Conservation (phyloP, 1,284 basidiomycete genomes). For the Ustilago esculenta region DNA sequence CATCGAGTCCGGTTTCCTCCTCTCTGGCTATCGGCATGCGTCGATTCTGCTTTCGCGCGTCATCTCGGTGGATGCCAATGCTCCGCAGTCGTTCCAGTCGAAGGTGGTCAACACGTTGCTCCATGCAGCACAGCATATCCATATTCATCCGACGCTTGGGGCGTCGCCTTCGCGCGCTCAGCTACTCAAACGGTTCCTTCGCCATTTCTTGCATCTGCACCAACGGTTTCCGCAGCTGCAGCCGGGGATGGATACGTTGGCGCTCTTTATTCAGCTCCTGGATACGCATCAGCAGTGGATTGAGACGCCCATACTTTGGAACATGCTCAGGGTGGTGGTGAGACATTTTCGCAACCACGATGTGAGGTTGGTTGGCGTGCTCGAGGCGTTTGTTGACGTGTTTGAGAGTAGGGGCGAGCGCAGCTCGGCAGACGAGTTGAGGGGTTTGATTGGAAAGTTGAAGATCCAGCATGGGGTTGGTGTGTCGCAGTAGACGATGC, state of each 20-base stretch:
- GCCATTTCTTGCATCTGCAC: slow-evolving; percentile 23
- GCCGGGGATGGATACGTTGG: slow-evolving; percentile 7
- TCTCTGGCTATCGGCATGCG: slow-evolving; percentile 12
- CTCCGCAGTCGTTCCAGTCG: too few species aligned
- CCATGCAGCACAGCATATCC: slow-evolving; percentile 16
- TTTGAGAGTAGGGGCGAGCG: slow-evolving; percentile 19
- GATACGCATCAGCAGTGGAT: slow-evolving; percentile 21
- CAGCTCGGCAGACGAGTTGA: slow-evolving; percentile 5
- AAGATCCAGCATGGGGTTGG: not conserved
- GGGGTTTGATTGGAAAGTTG: slow-evolving; percentile 1
- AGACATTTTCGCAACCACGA: slow-evolving; percentile 14
- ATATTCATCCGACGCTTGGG: too few species aligned
- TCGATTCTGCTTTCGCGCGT: not conserved
- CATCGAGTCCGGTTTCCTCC: slow-evolving; percentile 22
- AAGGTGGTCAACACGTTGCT: slow-evolving; percentile 24
- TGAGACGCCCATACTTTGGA: slow-evolving; percentile 24
- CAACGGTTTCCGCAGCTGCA: slow-evolving; percentile 5
- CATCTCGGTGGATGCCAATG: too few species aligned
- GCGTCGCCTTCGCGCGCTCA: slow-evolving; percentile 20
- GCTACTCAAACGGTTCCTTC: slow-evolving; percentile 27
- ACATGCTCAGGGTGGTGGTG: slow-evolving; percentile 17
- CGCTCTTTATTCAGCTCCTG: slow-evolving; percentile 22
- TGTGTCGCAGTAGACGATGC: not conserved
- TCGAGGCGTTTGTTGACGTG: slow-evolving; percentile 22
- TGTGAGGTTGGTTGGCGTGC: slow-evolving; percentile 2